These are phyloP conservation scores for Gossypium sturtianum DNA, from an alignment of 345 rosid species.

Conservation along the genomic window DNA sequence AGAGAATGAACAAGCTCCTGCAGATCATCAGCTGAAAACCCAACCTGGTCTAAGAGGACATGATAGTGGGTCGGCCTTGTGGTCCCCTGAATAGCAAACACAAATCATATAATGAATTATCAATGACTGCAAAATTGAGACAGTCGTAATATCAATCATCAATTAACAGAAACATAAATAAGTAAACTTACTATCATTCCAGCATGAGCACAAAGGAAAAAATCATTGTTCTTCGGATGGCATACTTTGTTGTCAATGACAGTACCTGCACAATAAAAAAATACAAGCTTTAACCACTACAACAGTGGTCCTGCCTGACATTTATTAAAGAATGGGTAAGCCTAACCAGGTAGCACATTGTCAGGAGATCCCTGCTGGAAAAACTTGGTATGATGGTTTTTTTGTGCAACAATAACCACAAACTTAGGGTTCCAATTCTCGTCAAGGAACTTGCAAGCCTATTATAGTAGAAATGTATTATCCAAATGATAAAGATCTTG, in stretches of 20 bases:
- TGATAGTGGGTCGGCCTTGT: slow-evolving; percentile 77
- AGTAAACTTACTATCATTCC: slow-evolving; percentile 37
- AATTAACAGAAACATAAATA: background rate
- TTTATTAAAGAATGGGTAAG: background rate
- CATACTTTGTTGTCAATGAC: slow-evolving; percentile 33
- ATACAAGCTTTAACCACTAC: background rate
- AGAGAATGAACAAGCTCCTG: slow-evolving; percentile 74
- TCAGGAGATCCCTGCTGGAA: slow-evolving; percentile 59
- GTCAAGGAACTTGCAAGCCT: slow-evolving; percentile 89
- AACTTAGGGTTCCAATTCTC: slow-evolving; percentile 65
- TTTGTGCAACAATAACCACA: slow-evolving; percentile 75
- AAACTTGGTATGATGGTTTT: slow-evolving; percentile 87
- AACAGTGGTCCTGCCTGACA: background rate
- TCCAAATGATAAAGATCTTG: too few species aligned
- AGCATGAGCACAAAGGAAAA: slow-evolving; percentile 40
- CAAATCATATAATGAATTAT: background rate
- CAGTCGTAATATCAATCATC: background rate
- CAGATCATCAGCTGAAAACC: slow-evolving; percentile 56
- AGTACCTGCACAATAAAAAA: slow-evolving; percentile 25
- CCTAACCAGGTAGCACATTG: slow-evolving; percentile 78
- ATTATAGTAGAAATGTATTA: background rate
- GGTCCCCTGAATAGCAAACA: slow-evolving; percentile 42
- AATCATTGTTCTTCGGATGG: slow-evolving; percentile 38
- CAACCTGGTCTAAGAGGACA: slow-evolving; percentile 55
- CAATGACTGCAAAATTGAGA: background rate